These are phyloP conservation scores for Quercus suber DNA, from an alignment of 306 rosid genomes.

Conservation along the genomic window DNA sequence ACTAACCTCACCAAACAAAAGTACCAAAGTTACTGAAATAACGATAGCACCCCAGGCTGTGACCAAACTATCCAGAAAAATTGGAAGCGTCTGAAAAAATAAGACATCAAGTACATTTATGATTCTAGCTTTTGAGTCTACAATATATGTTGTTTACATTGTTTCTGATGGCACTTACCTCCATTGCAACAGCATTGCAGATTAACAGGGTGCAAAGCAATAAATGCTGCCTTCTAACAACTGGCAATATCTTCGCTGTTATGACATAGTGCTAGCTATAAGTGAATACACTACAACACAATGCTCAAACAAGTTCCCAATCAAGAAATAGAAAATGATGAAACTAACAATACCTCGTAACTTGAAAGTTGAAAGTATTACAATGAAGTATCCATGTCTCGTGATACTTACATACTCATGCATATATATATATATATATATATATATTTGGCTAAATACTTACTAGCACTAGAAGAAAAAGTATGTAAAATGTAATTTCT, in stretches of 20 bases:
- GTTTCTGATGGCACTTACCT: conserved; percentile 41
- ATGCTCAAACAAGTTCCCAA: neutral
- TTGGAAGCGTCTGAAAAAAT: conserved; percentile 76
- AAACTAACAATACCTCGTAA: neutral
- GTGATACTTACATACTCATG: neutral
- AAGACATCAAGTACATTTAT: neutral
- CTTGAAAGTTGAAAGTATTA: neutral
- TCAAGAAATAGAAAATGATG: neutral
- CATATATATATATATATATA: neutral
- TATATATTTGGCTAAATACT: neutral
- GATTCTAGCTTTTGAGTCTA: neutral
- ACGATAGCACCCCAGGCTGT: conserved; percentile 74
- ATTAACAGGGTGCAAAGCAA: conserved; percentile 79
- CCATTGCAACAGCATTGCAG: conserved; percentile 97
- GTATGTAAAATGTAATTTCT: neutral
- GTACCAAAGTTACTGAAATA: conserved; percentile 87
- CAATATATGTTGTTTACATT: neutral
- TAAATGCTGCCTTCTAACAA: conserved; percentile 81
- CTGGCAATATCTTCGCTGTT: conserved; percentile 90
- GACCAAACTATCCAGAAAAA: conserved; percentile 77
- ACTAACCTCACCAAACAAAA: conserved; percentile 91
- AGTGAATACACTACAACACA: neutral
- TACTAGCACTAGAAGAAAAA: neutral
- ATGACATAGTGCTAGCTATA: neutral
- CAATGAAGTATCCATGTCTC: neutral